These are phyloP conservation scores for Fusarium dlaminii DNA, from an alignment of 2,329 filamentous ascomycete species.

Conservation along the genomic window DNA sequence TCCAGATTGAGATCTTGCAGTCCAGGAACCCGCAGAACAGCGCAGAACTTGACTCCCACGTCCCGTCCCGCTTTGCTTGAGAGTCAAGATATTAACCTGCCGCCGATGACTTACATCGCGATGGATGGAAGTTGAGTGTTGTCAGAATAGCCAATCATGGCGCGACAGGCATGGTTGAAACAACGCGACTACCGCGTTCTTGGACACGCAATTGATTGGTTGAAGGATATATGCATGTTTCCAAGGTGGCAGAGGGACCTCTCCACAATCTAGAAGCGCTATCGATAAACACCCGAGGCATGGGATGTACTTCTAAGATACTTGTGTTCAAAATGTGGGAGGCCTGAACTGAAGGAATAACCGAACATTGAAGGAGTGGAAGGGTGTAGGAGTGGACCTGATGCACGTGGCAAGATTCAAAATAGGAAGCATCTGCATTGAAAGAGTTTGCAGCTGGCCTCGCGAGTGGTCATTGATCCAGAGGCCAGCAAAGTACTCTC, in stretches of 20 bases:
- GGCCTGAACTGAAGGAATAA: constrained; percentile 18
- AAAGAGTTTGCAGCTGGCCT: constrained; percentile 27
- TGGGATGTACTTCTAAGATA: constrained; percentile 15
- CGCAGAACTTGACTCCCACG: neutral
- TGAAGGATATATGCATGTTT: constrained; percentile 32
- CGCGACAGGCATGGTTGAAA: constrained; percentile 28
- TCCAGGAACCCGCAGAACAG: neutral
- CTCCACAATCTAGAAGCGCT: constrained; percentile 38
- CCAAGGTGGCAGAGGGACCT: constrained; percentile 9
- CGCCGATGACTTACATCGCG: constrained; percentile 1
- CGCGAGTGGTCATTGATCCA: constrained; percentile 34
- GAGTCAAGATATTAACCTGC: neutral
- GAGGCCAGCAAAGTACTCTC: constrained; percentile 31
- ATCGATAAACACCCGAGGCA: constrained; percentile 41
- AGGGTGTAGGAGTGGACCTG: neutral
- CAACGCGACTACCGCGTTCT: constrained; percentile 41
- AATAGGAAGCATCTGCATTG: constrained; percentile 4
- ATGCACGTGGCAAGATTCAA: neutral
- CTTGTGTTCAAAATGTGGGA: constrained; percentile 13
- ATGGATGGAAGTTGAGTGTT: constrained; percentile 8
- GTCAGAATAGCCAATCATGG: constrained; percentile 21
- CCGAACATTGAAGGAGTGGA: neutral
- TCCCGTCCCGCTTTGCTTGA: neutral
- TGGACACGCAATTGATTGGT: constrained; percentile 36
- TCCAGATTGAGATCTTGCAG: constrained; percentile 2